Conservation (phyloP, 177 flowering plant genomes). For the Tripterygium wilfordii region DNA sequence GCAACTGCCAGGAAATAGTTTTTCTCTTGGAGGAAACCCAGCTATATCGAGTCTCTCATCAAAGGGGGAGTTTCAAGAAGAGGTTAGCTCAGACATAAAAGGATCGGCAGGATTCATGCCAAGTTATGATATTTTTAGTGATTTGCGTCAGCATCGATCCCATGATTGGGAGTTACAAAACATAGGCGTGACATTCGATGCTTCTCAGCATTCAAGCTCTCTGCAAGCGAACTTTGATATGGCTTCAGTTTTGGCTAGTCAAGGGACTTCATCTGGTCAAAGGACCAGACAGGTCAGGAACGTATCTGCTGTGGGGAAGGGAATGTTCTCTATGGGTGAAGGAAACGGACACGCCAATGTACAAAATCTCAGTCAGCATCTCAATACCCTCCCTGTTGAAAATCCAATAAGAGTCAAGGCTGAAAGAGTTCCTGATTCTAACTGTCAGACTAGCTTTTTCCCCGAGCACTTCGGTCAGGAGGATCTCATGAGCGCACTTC, state of each 20-base stretch:
- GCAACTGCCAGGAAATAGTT: conserved; percentile 45
- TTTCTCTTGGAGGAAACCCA: conserved; percentile 35
- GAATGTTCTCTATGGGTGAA: conserved; percentile 20
- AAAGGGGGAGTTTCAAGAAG: conserved; percentile 40
- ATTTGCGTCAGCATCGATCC: conserved; percentile 37
- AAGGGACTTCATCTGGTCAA: conserved; percentile 27
- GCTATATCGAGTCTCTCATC: conserved; percentile 27
- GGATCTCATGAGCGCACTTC: conserved; percentile 67
- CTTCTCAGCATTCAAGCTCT: conserved; percentile 29
- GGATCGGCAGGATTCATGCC: conserved; percentile 34
- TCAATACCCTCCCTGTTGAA: conserved; percentile 21
- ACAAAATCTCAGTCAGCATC: conserved; percentile 22
- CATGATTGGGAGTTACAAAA: conserved; percentile 55
- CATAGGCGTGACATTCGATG: conserved; percentile 32
- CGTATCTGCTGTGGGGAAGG: conserved; percentile 15
- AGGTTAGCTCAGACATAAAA: conserved; percentile 40
- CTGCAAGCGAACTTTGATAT: conserved; percentile 22
- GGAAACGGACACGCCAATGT: conserved; percentile 19
- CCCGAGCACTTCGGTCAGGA: conserved; percentile 57
- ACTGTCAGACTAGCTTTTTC: conserved; percentile 19
- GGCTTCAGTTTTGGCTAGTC: conserved; percentile 33
- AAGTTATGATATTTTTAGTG: conserved; percentile 52
- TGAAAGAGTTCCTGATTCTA: conserved; percentile 40
- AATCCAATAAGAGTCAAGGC: conserved; percentile 41
- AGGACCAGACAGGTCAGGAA: conserved; percentile 27